Evolutionary conservation across 148 eudicot species (phyloP).

Genomic region (Pharnaceum exiguum): DNA sequence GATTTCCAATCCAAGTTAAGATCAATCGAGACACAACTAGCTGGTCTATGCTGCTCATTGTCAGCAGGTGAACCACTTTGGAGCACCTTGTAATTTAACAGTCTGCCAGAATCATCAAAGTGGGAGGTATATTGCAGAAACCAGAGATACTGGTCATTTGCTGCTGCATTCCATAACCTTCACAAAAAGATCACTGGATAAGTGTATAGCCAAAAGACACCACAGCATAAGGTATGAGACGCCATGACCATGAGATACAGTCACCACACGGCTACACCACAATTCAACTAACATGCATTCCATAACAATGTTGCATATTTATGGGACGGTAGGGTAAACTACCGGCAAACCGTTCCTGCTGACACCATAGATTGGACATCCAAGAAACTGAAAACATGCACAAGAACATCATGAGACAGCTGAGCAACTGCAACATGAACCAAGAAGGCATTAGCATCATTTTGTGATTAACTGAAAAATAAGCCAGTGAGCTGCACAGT

Average conservation of each 20-base stretch:
- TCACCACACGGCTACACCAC: too few species aligned
- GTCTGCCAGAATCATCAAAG: slow-evolving; percentile 32
- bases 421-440: slow-evolving; percentile 35
- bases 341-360: slow-evolving; percentile 81
- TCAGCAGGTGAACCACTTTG: slow-evolving; percentile 10
- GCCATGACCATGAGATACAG: too few species aligned
- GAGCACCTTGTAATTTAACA: slow-evolving; percentile 4
- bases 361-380: slow-evolving; percentile 65
- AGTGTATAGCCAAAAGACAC: background rate
- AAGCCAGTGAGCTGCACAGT: too few species aligned
- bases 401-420: slow-evolving; percentile 72
- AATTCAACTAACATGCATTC: too few species aligned
- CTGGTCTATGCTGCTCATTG: slow-evolving; percentile 5
- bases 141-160: slow-evolving; percentile 70
- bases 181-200: slow-evolving; percentile 17
- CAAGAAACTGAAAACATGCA: slow-evolving; percentile 71
- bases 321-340: slow-evolving; percentile 13
- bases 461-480: too few species aligned
- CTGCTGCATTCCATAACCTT: slow-evolving; percentile 81
- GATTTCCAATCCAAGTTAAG: slow-evolving; percentile 42
- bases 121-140: slow-evolving; percentile 32
- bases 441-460: too few species aligned
- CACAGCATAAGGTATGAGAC: background rate
- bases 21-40: slow-evolving; percentile 14
- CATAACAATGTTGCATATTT: too few species aligned